Base-by-base conservation (phyloP, 768 basidiomycete genomes). In the Inosperma sp. region DNA sequence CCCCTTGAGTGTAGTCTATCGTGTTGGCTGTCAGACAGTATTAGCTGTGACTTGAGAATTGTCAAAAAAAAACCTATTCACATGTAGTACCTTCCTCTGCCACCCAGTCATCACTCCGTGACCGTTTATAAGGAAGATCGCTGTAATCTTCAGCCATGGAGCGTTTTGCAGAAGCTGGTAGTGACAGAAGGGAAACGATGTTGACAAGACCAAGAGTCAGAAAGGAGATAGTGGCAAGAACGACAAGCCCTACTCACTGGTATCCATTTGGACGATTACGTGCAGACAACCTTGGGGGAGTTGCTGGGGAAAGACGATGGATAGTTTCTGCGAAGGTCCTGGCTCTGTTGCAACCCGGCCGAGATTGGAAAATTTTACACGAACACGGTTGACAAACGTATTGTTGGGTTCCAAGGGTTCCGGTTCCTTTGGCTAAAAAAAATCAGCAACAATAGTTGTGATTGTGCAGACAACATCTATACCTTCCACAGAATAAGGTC, bases 171-270 rank as follows among this genome's bases (percentile, higher is more conserved):
- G 43, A 45, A 45, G n/a, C 33, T 47, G 45, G n/a, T 25, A 35
- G 44, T 34, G 21, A 46, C 14, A 46, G 44, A 46, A 31, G 5
- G 35, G 45, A 25, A 35, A 44, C 33, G 44, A 33, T 12, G 44
- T n/a, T 33, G 30, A 23, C 31, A 23, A 46, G 44, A 47, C 45
- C n/a, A 47, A 21, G 3, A 47, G 45, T 47, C 30, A 13, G 23
- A 46, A 47, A 44, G 42, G 42, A n/a, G 27, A 44, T 21, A 44
- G 9, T 46, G 31, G 45, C 45, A 44, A 30, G 43, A 30, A 44
- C 27, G 7, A 44, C 43, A 14, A 44, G 31, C 6, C 43, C 43
- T 44, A 44, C 29, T 44, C 43, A 44, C 43, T 8, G 7, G 7
- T 34, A 33, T 46, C 44, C 42, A 43, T 43, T 43, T 43, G 42